phyloP scores from a whole-genome alignment of 306 rosid genomes.

The Canavalia ensiformis region DNA sequence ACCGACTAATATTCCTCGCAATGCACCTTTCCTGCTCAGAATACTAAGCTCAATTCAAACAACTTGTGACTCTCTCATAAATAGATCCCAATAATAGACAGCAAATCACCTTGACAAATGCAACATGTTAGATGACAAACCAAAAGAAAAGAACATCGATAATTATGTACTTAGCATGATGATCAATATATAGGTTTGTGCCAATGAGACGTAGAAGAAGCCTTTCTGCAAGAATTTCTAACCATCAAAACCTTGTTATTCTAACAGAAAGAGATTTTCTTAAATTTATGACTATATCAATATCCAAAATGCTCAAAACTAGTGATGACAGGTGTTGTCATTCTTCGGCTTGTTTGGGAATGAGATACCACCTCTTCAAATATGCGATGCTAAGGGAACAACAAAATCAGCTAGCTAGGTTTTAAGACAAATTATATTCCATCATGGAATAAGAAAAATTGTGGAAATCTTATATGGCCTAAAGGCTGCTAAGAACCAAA shows the following conservation, averaged over 20 bases:
- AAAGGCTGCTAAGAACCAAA: too few species aligned
- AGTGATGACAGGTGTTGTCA: background rate
- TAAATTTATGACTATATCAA: constrained; percentile 42
- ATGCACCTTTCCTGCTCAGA: too few species aligned
- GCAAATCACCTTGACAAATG: constrained; percentile 42
- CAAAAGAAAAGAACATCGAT: background rate
- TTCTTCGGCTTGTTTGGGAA: too few species aligned
- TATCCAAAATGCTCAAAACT: constrained; percentile 56
- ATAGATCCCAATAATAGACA: constrained; percentile 15
- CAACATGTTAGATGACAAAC: constrained; percentile 24
- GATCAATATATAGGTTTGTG: constrained; percentile 13
- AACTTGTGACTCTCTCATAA: too few species aligned
- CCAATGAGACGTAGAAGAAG: constrained; percentile 16
- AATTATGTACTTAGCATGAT: constrained; percentile 41
- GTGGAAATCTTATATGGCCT: too few species aligned
- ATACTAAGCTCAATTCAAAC: too few species aligned
- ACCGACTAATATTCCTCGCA: too few species aligned
- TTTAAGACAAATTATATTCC: too few species aligned
- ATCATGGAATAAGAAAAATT: too few species aligned
- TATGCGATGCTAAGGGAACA: too few species aligned
- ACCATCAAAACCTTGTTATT: constrained; percentile 39
- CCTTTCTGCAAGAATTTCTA: constrained; percentile 48
- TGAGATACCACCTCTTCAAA: too few species aligned
- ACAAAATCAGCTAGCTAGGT: too few species aligned
- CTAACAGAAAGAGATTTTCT: constrained; percentile 3